Percentiles rank a stretch among this genome's conserved stretches.
Evolutionary conservation across 1,284 basidiomycete species (phyloP).

Genomic region (Apiotrichum siamense): DNA sequence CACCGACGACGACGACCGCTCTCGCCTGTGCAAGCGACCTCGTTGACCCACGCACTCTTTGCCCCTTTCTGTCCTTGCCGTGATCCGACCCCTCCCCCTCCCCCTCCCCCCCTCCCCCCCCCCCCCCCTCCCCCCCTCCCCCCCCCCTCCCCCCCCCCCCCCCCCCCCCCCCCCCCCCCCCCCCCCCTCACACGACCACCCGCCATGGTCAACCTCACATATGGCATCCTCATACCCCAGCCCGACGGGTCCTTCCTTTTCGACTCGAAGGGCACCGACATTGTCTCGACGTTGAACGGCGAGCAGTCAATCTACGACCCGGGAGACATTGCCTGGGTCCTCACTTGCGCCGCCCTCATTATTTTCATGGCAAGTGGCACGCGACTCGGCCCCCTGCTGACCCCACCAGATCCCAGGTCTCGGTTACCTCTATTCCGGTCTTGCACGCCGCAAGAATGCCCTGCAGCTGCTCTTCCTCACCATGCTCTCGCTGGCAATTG

Average conservation of each 20-base stretch:
- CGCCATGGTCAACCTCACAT: constrained; percentile 23
- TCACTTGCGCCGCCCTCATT: constrained; percentile 72
- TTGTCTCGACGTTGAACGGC: constrained; percentile 24
- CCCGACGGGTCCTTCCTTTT: constrained; percentile 12
- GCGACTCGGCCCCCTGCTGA: not conserved
- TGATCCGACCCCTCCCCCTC: too few species aligned
- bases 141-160: not conserved
- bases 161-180: not conserved
- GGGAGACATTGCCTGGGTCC: constrained; percentile 78
- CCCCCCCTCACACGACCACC: not conserved
- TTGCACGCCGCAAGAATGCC: constrained; percentile 62
- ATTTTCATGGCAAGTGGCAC: constrained; percentile 48
- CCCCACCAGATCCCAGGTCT: constrained; percentile 51
- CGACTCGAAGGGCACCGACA: constrained; percentile 27
- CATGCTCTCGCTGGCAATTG: constrained; percentile 66
- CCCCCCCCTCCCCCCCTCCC: too few species aligned
- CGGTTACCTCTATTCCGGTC: constrained; percentile 84
- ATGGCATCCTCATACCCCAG: constrained; percentile 16
- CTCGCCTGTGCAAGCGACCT: too few species aligned
- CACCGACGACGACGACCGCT: too few species aligned
- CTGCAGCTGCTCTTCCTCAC: constrained; percentile 52
- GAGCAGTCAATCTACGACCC: constrained; percentile 55
- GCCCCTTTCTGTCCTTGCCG: too few species aligned
- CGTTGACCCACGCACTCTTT: too few species aligned
- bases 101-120: too few species aligned